Evolutionary conservation across 768 basidiomycete genomes (phyloP).

Genomic region (Hemileccinum impolitum): DNA sequence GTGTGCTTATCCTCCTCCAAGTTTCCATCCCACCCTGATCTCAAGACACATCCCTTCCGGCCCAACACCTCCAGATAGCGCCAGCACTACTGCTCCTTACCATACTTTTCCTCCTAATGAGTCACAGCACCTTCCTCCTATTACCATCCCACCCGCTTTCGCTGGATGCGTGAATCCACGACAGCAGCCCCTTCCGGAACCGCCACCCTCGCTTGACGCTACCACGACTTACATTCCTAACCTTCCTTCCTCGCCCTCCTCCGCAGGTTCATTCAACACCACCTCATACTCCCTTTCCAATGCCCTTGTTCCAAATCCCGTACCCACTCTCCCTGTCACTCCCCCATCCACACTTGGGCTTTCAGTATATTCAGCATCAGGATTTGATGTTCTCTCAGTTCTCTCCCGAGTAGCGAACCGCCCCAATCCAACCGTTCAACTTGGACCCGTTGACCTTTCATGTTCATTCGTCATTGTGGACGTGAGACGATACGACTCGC

Average conservation of each 20-base stretch:
- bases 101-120: not conserved
- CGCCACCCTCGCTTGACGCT: conserved; percentile 1
- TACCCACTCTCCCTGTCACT: conserved; percentile 8
- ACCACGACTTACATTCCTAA: conserved; percentile 6
- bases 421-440: conserved; percentile 65
- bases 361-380: conserved; percentile 84
- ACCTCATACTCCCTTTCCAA: conserved; percentile 4
- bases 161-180: conserved; percentile 1
- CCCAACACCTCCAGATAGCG: not conserved
- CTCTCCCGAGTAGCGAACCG: conserved; percentile 75
- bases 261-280: conserved; percentile 4
- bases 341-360: conserved; percentile 35
- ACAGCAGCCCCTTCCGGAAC: conserved; percentile 7
- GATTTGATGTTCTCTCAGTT: conserved; percentile 85
- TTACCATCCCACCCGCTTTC: not conserved
- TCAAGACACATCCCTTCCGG: conserved; percentile 13
- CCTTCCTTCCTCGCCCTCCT: not conserved
- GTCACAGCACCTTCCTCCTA: not conserved
- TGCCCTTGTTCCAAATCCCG: not conserved
- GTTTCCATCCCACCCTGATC: conserved; percentile 21
- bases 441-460: conserved; percentile 91
- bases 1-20: conserved; percentile 15
- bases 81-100: not conserved
- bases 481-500: conserved; percentile 71
- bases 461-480: conserved; percentile 94